Percentiles rank a stretch among this genome's conserved stretches.
Conservation (phyloP, 495 filamentous ascomycete species). For the Neurospora sp. region DNA sequence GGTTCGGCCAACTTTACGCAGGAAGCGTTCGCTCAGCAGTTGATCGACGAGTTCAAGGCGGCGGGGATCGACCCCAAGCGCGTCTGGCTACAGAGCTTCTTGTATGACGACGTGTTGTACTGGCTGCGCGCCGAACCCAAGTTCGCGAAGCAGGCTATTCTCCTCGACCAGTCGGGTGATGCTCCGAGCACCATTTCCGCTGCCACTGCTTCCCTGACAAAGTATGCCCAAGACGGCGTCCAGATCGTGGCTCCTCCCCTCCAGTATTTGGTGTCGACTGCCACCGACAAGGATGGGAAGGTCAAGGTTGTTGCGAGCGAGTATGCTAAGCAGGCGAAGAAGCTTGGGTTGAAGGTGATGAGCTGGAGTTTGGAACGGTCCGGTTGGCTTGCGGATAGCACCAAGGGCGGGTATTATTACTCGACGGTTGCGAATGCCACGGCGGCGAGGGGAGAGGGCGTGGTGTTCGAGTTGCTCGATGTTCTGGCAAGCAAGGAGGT, state of each 20-base stretch:
- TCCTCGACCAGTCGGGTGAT: slow-evolving; percentile 48
- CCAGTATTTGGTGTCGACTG: slow-evolving; percentile 28
- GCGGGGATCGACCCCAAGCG: slow-evolving; percentile 41
- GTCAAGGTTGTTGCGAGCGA: slow-evolving; percentile 33
- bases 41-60: slow-evolving; percentile 47
- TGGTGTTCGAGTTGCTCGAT: slow-evolving; percentile 48
- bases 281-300: slow-evolving; percentile 19
- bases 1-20: slow-evolving; percentile 41
- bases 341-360: slow-evolving; percentile 45
- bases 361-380: slow-evolving; percentile 55
- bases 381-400: slow-evolving; percentile 39
- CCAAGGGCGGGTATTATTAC: slow-evolving; percentile 43
- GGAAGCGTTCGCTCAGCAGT: slow-evolving; percentile 45
- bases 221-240: slow-evolving; percentile 34
- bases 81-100: slow-evolving; percentile 51
- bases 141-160: slow-evolving; percentile 47
- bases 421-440: slow-evolving; percentile 37
- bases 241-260: slow-evolving; percentile 33
- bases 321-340: slow-evolving; percentile 38
- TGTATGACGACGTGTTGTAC: slow-evolving; percentile 49
- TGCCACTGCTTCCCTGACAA: slow-evolving; percentile 39
- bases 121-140: slow-evolving; percentile 48
- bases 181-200: slow-evolving; percentile 28
- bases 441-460: slow-evolving; percentile 39
- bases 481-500: slow-evolving; percentile 44